Percentiles rank a stretch among this genome's conserved stretches.
These are phyloP conservation scores for Rhizopus arrhizus DNA, from an alignment of 371 early-diverging fungal species.

Conservation along the genomic window DNA sequence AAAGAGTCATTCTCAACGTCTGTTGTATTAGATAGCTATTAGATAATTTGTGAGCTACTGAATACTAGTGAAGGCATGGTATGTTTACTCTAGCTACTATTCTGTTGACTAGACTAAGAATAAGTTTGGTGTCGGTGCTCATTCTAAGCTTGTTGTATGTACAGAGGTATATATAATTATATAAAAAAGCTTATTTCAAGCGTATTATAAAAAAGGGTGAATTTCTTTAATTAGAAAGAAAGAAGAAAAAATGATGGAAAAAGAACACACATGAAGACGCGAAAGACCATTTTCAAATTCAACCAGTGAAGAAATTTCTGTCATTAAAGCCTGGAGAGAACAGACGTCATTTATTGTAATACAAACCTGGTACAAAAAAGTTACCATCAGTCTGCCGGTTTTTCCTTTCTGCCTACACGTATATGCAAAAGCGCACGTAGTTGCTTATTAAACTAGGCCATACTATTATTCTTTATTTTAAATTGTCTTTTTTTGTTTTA, in stretches of 20 bases:
- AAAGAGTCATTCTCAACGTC: constrained; percentile 50
- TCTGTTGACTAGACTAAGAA: constrained; percentile 41
- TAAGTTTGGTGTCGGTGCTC: constrained; percentile 39
- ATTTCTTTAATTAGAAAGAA: background rate
- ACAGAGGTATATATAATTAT: no score
- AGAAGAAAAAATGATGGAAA: background rate
- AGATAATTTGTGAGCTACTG: background rate
- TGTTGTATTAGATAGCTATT: constrained; percentile 52
- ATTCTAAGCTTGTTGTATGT: constrained; percentile 4
- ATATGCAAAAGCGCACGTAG: background rate
- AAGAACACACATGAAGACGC: background rate
- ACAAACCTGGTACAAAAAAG: background rate
- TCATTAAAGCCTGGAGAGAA: background rate
- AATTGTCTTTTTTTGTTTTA: no score
- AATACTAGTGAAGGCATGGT: background rate
- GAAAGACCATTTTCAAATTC: constrained; percentile 1
- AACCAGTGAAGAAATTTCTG: background rate
- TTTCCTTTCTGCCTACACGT: background rate
- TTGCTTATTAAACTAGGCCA: no score
- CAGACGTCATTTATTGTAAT: background rate
- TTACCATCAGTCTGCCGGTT: background rate
- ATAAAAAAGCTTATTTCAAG: no score
- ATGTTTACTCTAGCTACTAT: constrained; percentile 34
- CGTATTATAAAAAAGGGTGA: no score
- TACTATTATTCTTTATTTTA: no score